Evolutionary conservation across 148 eudicot species (phyloP).

Genomic region (Gaultheria prostrata): DNA sequence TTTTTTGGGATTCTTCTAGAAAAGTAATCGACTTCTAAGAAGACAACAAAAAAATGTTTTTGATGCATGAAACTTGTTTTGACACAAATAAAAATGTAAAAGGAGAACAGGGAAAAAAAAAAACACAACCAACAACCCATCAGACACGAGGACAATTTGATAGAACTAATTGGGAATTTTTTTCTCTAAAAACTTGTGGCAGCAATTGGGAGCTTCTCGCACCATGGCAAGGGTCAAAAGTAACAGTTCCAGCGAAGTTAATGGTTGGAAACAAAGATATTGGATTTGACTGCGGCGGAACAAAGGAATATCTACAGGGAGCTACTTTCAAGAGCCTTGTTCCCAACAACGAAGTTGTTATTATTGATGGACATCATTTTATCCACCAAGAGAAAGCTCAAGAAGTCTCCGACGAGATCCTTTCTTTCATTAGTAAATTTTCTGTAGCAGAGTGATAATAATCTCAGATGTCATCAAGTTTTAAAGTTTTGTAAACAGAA

Average conservation of each 20-base stretch:
- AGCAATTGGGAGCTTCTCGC: slow-evolving; percentile 58
- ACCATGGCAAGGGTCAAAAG: slow-evolving; percentile 52
- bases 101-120: neutral
- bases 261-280: slow-evolving; percentile 49
- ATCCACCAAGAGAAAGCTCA: slow-evolving; percentile 53
- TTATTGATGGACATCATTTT: slow-evolving; percentile 45
- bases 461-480: neutral
- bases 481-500: neutral
- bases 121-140: neutral
- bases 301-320: slow-evolving; percentile 36
- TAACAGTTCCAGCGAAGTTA: slow-evolving; percentile 49
- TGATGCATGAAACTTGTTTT: neutral
- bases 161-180: neutral
- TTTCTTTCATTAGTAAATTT: slow-evolving; percentile 37
- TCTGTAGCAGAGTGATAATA: neutral
- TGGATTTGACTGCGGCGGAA: slow-evolving; percentile 38
- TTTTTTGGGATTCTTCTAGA: neutral
- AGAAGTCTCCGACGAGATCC: slow-evolving; percentile 37
- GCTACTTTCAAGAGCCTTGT: slow-evolving; percentile 33
- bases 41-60: neutral
- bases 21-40: neutral
- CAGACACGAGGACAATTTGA: neutral
- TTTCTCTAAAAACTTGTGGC: slow-evolving; percentile 1
- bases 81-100: neutral
- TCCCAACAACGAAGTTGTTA: slow-evolving; percentile 40